phyloP scores from a whole-genome alignment of 805 yeast genomes.

The Metschnikowia santaceciliae region DNA sequence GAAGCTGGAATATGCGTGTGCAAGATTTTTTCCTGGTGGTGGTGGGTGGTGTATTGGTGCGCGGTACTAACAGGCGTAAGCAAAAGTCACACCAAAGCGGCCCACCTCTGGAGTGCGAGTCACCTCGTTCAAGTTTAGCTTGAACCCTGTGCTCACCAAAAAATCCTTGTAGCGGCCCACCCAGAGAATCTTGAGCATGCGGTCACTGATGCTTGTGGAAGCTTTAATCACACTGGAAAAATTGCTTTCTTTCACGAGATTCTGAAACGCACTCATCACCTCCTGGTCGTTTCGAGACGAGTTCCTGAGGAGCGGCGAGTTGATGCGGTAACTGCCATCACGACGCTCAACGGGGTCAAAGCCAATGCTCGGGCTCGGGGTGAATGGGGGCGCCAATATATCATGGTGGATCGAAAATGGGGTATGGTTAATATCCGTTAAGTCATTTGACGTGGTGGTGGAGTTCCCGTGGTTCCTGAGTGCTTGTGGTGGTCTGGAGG shows the following conservation, averaged over 20 bases:
- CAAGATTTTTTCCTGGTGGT: not conserved
- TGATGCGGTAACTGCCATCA: slow-evolving; percentile 26
- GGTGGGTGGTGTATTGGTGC: slow-evolving; percentile 17
- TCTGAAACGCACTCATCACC: slow-evolving; percentile 50
- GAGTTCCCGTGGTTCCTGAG: not conserved
- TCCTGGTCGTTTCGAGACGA: slow-evolving; percentile 13
- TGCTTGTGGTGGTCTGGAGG: not conserved
- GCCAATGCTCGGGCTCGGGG: not conserved
- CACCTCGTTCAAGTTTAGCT: slow-evolving; percentile 36
- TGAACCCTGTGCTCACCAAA: slow-evolving; percentile 70
- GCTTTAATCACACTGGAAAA: slow-evolving; percentile 71
- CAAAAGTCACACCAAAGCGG: slow-evolving; percentile 57
- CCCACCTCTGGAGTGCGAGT: slow-evolving; percentile 45
- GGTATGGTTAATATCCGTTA: not conserved
- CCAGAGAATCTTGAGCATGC: slow-evolving; percentile 67
- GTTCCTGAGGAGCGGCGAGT: slow-evolving; percentile 18
- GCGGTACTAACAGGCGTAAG: slow-evolving; percentile 46
- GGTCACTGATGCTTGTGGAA: slow-evolving; percentile 64
- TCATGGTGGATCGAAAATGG: slow-evolving; percentile 14
- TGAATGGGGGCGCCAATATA: slow-evolving; percentile 10
- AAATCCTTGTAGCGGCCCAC: slow-evolving; percentile 84
- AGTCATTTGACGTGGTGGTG: not conserved
- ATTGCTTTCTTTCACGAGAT: slow-evolving; percentile 47
- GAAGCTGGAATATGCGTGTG: not conserved
- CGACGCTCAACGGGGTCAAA: slow-evolving; percentile 7